phyloP scores from a whole-genome alignment of 306 rosid genomes.

The Crotalaria pallida region DNA sequence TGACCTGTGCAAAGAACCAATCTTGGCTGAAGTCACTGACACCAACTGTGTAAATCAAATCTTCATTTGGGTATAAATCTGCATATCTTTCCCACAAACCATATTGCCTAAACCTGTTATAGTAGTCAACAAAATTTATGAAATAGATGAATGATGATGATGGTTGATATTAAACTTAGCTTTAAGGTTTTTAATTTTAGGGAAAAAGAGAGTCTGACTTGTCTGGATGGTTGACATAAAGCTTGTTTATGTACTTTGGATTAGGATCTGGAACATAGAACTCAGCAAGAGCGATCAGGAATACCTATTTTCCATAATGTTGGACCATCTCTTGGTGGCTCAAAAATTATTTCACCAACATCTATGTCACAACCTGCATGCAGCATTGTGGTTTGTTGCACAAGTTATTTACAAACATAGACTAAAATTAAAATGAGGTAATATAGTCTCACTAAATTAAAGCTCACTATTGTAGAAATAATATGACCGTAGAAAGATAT shows the following conservation, averaged over 20 bases:
- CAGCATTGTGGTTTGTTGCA: slow-evolving; percentile 1
- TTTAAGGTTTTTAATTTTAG: neutral
- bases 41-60: slow-evolving; percentile 57
- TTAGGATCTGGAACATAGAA: slow-evolving; percentile 75
- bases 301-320: slow-evolving; percentile 88
- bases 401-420: neutral
- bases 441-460: neutral
- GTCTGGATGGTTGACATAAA: slow-evolving; percentile 66
- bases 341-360: slow-evolving; percentile 46
- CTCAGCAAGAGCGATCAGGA: slow-evolving; percentile 72
- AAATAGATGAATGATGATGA: neutral
- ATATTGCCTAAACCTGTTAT: slow-evolving; percentile 70
- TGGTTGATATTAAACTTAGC: neutral
- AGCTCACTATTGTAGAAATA: neutral
- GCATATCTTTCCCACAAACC: slow-evolving; percentile 91
- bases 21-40: slow-evolving; percentile 53
- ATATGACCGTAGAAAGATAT: neutral
- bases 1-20: slow-evolving; percentile 90
- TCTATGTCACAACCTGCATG: slow-evolving; percentile 47
- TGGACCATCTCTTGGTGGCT: slow-evolving; percentile 75
- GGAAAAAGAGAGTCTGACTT: slow-evolving; percentile 40
- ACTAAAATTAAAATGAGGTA: neutral
- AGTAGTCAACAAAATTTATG: neutral
- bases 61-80: slow-evolving; percentile 59
- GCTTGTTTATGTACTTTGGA: slow-evolving; percentile 61